Evolutionary conservation across 108 stramenopile species (phyloP).

Genomic region (Conticribra weissflogii): DNA sequence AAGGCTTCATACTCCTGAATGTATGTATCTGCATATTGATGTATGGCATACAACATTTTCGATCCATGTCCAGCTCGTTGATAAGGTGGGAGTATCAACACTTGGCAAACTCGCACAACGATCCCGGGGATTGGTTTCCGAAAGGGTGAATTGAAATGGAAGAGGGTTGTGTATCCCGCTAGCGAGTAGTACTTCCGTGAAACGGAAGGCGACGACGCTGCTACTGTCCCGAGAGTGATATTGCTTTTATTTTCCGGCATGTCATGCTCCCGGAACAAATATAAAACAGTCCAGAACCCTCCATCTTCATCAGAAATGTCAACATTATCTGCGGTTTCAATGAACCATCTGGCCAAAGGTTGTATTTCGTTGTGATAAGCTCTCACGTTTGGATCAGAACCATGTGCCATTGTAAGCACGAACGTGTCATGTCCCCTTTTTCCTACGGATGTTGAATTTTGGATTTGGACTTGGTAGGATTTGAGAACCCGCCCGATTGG

Average conservation of each 20-base stretch:
- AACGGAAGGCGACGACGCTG: constrained; percentile 1
- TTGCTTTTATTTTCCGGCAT: not conserved
- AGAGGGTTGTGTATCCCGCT: constrained; percentile 57
- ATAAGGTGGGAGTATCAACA: constrained; percentile 51
- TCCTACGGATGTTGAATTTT: constrained; percentile 3
- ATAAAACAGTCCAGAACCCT: constrained; percentile 51
- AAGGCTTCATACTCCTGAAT: constrained; percentile 6
- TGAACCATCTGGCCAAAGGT: constrained; percentile 48
- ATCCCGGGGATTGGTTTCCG: constrained; percentile 76
- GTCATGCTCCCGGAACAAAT: constrained; percentile 46
- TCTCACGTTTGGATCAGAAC: constrained; percentile 30
- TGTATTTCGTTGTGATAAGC: constrained; percentile 48
- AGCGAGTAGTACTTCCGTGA: constrained; percentile 14
- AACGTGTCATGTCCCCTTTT: constrained; percentile 27
- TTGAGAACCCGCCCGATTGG: constrained; percentile 33
- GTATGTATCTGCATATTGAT: constrained; percentile 40
- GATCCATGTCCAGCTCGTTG: constrained; percentile 56
- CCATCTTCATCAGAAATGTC: constrained; percentile 37
- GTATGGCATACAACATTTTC: constrained; percentile 35
- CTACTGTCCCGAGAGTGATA: not conserved
- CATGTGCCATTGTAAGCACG: constrained; percentile 44
- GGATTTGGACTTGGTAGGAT: constrained; percentile 31
- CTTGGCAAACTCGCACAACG: constrained; percentile 57
- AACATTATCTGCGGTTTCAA: constrained; percentile 57
- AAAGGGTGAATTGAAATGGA: constrained; percentile 79